Conservation (phyloP, 139 green algal species). For the Diplosphaera chodatii region DNA sequence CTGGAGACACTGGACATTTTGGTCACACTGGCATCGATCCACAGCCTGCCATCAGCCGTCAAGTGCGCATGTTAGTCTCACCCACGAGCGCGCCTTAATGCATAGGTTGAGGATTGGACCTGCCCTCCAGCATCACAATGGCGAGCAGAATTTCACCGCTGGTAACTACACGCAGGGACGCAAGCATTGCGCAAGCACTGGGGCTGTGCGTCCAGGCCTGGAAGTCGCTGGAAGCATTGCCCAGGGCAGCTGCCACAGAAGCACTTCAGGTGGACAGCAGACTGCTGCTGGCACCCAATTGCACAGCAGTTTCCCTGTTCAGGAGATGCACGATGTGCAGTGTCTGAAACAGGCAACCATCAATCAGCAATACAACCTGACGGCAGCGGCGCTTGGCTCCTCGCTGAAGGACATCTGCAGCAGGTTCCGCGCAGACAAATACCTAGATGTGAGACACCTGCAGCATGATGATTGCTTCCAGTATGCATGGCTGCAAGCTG, state of each 20-base stretch:
- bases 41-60: slow-evolving; percentile 21
- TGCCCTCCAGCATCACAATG: no score
- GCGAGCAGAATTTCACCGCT: no score
- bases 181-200: slow-evolving; percentile 32
- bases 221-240: slow-evolving; percentile 18
- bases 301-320: no score
- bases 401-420: slow-evolving; percentile 23
- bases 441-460: slow-evolving; percentile 23
- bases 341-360: slow-evolving; percentile 15
- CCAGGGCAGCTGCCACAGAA: slow-evolving; percentile 11
- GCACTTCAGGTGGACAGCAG: no score
- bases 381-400: slow-evolving; percentile 11
- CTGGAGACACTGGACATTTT: slow-evolving; percentile 30
- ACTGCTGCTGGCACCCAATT: no score
- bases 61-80: slow-evolving; percentile 14
- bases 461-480: no score
- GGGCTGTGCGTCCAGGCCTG: slow-evolving; percentile 32
- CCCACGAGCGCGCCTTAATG: no score
- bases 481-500: no score
- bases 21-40: slow-evolving; percentile 23
- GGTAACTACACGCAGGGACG: slow-evolving; percentile 15
- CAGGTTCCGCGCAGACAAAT: slow-evolving; percentile 23
- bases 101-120: no score
- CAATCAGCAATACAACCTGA: slow-evolving; percentile 21
- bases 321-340: no score